Evolutionary conservation across 179 eudicot species (phyloP), one percentile per base, ranked within the genome.

Genomic region (Carnegiea gigantea): DNA sequence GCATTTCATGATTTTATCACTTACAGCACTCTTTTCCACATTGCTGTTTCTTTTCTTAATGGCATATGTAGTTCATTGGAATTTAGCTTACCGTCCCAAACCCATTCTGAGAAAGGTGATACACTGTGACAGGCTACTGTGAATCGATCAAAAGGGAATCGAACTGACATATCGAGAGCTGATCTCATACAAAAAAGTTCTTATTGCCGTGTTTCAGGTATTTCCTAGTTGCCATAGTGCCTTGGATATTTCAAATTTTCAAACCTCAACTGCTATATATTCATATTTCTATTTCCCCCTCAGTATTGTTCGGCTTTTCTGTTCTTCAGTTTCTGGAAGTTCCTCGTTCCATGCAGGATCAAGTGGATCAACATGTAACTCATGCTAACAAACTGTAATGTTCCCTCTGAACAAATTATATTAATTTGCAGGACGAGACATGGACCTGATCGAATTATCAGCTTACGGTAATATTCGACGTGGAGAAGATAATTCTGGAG

Each of bases 381-480:
- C 30, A 54, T 48, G 24, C 62, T 83, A 60, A 64, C 54, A 14
- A 70, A 6, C 33, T 49, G 77, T 57, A 40, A 33, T 33, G 36
- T 1, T 13, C n/a, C 9, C 15, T 36, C 54, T 11, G 77, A 38
- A 30, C 4, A 70, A 53, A 60, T 57, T 30, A 15, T 30, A 26
- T 30, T 14, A 13, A 68, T 70, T 38, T 79, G 81, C 92, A 92
- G 94, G 90, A 38, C 93, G 97, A 24, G 98, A 95, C 78, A 95
- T 92, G 99, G 97, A 95, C 89, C 90, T 95, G 75, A 81, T 93
- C 53, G 97, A 93, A 83, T 81, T 92, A 79, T 91, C 98, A 9
- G 95, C 97, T 7, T 94, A 84, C 84, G 99, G 98, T 51, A 95
- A 92, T 82, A 94, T 94, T 49, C 95, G 93, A 5, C 92, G 89